Evolutionary conservation across 140 eudicot genomes (phyloP), one percentile per base, ranked within the genome.

Genomic region (Anethum foeniculum): DNA sequence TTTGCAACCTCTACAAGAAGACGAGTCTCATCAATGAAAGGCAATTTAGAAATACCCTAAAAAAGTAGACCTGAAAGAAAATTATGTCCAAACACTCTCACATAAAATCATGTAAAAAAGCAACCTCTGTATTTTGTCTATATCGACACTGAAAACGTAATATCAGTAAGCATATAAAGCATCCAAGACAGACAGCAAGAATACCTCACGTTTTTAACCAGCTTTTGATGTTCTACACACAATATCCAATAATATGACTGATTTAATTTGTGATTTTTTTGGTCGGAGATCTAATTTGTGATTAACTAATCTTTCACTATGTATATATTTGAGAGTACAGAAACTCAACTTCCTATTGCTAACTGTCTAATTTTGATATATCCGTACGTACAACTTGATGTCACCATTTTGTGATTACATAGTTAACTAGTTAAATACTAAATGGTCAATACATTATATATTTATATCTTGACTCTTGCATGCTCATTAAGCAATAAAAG

Each of bases 1-100:
- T 91, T 91, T 58, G 86, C 86, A 77, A 89, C 90, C 83, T 91
- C 96, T n/a, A 86, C 89, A 38, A 91, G 91, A 48, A 91, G 90
- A 81, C 93, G 93, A 18, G 38, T 68, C 82, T 91, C 96, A 69
- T 91, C 90, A 62, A 89, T 91, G 80, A 91, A 91, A 54, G 96
- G 93, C 85, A 91, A 78, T 73, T 91, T 89, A 65, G 90, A 89
- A 54, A 89, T 83, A 62, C 96, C 90, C 96, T 91, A 21, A 11
- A 44, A 51, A 79, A 19, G 62, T 52, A 46, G 8, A 74, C 25
- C 39, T 21, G 13, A 47, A 39, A 34, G 27, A 11, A 52, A 62
- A 18, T 8, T 32, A 34, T 18, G 65, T 77, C 49, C 54, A 21
- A 41, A 72, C 9, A 27, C 7, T 36, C 15, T 72, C 18, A 21